Base-by-base conservation (phyloP, 129 eudicot genomes). In the Dittrichia graveolens region DNA sequence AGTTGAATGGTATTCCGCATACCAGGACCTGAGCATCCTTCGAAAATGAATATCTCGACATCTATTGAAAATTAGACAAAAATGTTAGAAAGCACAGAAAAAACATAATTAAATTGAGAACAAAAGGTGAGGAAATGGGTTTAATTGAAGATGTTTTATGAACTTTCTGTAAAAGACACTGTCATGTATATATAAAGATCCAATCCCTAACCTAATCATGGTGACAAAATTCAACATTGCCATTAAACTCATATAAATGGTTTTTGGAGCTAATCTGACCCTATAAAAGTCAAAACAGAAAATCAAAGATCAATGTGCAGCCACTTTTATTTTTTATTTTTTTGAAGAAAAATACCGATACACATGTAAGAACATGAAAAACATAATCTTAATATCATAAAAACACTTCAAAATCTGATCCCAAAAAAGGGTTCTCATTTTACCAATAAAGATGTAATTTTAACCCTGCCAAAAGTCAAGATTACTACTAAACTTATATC, bases 41-140 rank as follows among this genome's bases (percentile, higher is more conserved):
- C 5, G 71, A 77, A 77, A 77, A 77, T 7, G 76, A 77, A 16
- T 77, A 77, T 42, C 46, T 77, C 31, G 71, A 77, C 76, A 77
- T 77, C 50, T 59, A 39, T 71, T 48, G 48, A 48, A 69, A 76
- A 58, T 8, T 34, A 61, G 24, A 77, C 39, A 52, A 77, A 61
- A 58, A 5, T 56, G 56, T 56, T 71, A 57, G 31, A 69, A 70
- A 39, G 1, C 5, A 40, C 6, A 69, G 3, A 6, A 0, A 12
- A 71, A 42, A 12, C 39, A 10, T 53, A 45, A 24, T 12, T 43
- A 56, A 71, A 55, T 41, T 53, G 7, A 19, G 18, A 65, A 44
- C 31, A 34, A 45, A 45, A 45, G 19, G 42, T 4, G 65, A 13
- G 18, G 7, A 60, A 61, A 61, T 5, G 2, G n/a, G 54, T 48